Conservation (phyloP, 2,329 filamentous ascomycete species). For the Cryphonectria parasitica region DNA sequence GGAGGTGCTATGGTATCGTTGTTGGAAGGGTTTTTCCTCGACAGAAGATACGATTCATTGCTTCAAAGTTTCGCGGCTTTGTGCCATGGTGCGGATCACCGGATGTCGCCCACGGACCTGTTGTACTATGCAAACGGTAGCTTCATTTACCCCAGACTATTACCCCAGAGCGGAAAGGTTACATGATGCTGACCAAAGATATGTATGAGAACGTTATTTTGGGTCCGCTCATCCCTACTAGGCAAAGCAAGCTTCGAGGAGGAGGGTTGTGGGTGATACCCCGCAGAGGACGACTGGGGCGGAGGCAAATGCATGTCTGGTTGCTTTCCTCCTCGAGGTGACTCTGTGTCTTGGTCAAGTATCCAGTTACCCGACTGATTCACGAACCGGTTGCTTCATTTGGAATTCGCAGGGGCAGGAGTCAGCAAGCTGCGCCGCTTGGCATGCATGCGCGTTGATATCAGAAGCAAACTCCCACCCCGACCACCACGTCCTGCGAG, state of each 20-base stretch:
- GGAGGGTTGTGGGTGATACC: not conserved
- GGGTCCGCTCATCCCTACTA: not conserved
- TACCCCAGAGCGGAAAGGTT: not conserved
- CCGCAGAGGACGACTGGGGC: conserved; percentile 3
- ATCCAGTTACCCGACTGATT: not conserved
- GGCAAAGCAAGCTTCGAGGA: not conserved
- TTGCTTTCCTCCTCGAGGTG: not conserved
- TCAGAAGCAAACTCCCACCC: not conserved
- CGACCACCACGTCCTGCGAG: not conserved
- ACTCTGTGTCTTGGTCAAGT: not conserved
- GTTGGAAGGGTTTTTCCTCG: no score
- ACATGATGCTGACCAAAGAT: not conserved
- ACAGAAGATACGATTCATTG: not conserved
- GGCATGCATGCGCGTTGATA: not conserved
- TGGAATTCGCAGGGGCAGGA: not conserved
- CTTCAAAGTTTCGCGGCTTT: not conserved
- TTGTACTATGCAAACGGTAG: not conserved
- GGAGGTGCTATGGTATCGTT: not conserved
- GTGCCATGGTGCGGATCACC: not conserved
- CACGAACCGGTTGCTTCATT: conserved; percentile 6
- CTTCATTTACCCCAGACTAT: not conserved
- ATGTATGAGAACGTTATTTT: not conserved
- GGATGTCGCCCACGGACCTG: not conserved
- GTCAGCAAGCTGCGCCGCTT: not conserved
- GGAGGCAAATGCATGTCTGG: not conserved